Evolutionary conservation across 2,329 filamentous ascomycete genomes (phyloP), one percentile per base, ranked within the genome.

Genomic region (Ophiostoma montium): DNA sequence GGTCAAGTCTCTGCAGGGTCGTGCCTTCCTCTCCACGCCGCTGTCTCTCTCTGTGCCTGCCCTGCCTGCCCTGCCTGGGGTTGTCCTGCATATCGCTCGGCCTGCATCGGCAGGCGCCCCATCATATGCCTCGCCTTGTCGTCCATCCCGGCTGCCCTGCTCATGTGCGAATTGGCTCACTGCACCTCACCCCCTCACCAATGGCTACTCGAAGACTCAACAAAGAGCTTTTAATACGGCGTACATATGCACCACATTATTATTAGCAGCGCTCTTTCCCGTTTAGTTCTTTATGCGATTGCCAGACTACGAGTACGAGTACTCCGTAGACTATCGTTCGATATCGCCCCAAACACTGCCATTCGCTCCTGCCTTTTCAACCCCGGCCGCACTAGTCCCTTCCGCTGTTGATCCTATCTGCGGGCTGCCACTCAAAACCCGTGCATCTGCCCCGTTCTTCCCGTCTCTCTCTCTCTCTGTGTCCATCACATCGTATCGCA

Each of bases 361-460:
- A 42, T 42, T 46, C 43, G 31, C 18, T 35, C 8, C 5, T 42
- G 23, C 41, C 27, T 32, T 27, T 18, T n/a, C 15, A 35, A 35
- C 19, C 27, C 42, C 42, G 39, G 39, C 39, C 30, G 39, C 39
- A 30, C 39, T 42, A 42, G 39, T 42, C 16, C 18, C 42, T 35
- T 46, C 23, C 21, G 33, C 15, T 31, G 44, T 35, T 46, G 44
- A 46, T 46, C 44, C 44, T 46, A 27, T 46, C 44, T 46, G 33
- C 31, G 19, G 32, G 42, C 32, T 31, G 31, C 44, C 44, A 46
- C 33, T 35, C 35, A 19, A 23, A 46, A 36, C 30, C 18, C 39
- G 32, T 46, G 33, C 42, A 45, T 45, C 30, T 31, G 10, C 18
- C 23, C 39, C 39, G 18, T n/a, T 42, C 23, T 21, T 45, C 31